These are phyloP conservation scores for Scutellaria baicalensis DNA, from an alignment of 257 asterid species.

Conservation along the genomic window DNA sequence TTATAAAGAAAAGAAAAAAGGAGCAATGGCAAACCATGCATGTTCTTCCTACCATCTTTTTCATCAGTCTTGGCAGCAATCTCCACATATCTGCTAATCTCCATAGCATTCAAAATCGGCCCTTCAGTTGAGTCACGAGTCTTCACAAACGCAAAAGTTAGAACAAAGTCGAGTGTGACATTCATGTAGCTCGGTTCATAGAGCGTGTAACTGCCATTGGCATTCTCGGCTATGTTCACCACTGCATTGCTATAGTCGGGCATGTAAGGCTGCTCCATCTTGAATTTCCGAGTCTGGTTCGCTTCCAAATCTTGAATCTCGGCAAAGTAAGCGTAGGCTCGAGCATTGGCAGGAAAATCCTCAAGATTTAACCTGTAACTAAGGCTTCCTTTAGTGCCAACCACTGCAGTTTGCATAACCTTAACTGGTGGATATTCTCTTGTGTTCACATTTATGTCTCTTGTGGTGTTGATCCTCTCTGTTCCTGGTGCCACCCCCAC, in stretches of 20 bases:
- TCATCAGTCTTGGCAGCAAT: slow-evolving; percentile 66
- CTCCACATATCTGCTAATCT: slow-evolving; percentile 69
- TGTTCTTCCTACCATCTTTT: slow-evolving; percentile 51
- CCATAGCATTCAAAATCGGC: slow-evolving; percentile 80
- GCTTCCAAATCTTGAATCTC: slow-evolving; percentile 68
- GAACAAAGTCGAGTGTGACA: slow-evolving; percentile 64
- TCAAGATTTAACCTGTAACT: slow-evolving; percentile 81
- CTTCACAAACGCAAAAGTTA: slow-evolving; percentile 67
- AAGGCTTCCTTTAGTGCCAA: slow-evolving; percentile 67
- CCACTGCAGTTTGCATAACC: slow-evolving; percentile 95
- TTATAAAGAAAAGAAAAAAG: background rate
- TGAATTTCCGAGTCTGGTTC: slow-evolving; percentile 70
- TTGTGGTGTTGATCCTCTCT: slow-evolving; percentile 63
- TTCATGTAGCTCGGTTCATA: slow-evolving; percentile 99
- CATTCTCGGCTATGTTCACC: slow-evolving; percentile 91
- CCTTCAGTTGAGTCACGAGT: slow-evolving; percentile 80
- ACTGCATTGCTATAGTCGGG: slow-evolving; percentile 92
- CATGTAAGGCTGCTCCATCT: slow-evolving; percentile 69
- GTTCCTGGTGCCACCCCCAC: slow-evolving; percentile 95
- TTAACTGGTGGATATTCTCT: slow-evolving; percentile 92
- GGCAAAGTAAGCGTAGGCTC: slow-evolving; percentile 91
- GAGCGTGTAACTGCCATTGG: slow-evolving; percentile 79
- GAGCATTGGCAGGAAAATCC: slow-evolving; percentile 87
- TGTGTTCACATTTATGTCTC: slow-evolving; percentile 49
- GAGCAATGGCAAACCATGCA: background rate